Evolutionary conservation across 495 filamentous ascomycete species (phyloP).

Genomic region (Venustampulla echinocandica): DNA sequence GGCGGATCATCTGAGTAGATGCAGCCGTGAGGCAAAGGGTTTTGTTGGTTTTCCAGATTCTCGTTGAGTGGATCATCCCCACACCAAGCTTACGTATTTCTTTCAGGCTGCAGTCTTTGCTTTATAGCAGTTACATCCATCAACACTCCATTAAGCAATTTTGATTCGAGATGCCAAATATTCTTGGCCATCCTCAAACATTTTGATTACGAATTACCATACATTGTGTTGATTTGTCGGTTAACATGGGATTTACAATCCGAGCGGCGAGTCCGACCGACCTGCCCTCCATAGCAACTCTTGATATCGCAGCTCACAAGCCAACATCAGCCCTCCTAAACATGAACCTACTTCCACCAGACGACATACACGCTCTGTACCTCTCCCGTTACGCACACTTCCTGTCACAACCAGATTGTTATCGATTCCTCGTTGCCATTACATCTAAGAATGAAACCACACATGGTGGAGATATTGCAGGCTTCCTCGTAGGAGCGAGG

Average conservation of each 20-base stretch:
- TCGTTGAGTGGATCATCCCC: background rate
- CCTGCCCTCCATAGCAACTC: background rate
- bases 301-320: background rate
- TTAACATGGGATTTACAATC: background rate
- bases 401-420: background rate
- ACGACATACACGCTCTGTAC: background rate
- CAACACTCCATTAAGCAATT: background rate
- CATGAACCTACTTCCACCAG: background rate
- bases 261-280: background rate
- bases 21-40: slow-evolving; percentile 7
- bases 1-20: slow-evolving; percentile 14
- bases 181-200: background rate
- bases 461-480: background rate
- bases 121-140: background rate
- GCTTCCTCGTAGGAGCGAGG: background rate
- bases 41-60: background rate
- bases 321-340: background rate
- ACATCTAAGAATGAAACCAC: background rate
- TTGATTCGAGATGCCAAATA: background rate
- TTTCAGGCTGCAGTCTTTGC: background rate
- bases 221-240: background rate
- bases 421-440: background rate
- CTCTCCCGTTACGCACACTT: background rate
- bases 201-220: background rate
- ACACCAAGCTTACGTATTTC: background rate